Conservation (phyloP, 2,329 filamentous ascomycete species). For the Metarhizium humberi region DNA sequence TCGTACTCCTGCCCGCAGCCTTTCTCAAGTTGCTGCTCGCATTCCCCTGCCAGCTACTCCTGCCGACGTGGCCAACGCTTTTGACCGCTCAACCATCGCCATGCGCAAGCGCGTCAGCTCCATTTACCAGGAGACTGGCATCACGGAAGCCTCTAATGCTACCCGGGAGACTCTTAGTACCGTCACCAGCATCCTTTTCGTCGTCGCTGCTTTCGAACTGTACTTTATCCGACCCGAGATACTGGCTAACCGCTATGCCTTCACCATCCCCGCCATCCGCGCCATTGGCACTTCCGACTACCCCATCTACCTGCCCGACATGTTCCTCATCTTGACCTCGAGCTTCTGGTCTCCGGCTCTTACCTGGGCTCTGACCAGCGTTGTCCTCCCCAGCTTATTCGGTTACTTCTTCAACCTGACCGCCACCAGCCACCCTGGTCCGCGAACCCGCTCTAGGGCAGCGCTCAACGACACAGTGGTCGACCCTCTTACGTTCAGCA, state of each 20-base stretch:
- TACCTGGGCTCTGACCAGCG: slow-evolving; percentile 66
- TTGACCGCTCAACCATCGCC: slow-evolving; percentile 61
- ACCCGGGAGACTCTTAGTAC: slow-evolving; percentile 64
- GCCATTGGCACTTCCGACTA: slow-evolving; percentile 47
- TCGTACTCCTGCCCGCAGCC: slow-evolving; percentile 40
- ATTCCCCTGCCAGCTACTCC: slow-evolving; percentile 75
- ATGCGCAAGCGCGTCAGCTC: slow-evolving; percentile 57
- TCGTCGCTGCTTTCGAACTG: slow-evolving; percentile 61
- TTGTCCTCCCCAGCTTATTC: slow-evolving; percentile 58
- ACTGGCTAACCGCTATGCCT: slow-evolving; percentile 61
- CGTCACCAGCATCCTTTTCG: slow-evolving; percentile 60
- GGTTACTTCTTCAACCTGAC: slow-evolving; percentile 92
- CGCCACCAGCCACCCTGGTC: slow-evolving; percentile 32
- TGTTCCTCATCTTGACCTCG: slow-evolving; percentile 66
- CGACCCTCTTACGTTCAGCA: slow-evolving; percentile 85
- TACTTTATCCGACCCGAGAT: slow-evolving; percentile 60
- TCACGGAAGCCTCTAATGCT: slow-evolving; percentile 55
- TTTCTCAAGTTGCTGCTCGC: slow-evolving; percentile 45
- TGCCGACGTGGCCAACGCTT: slow-evolving; percentile 63
- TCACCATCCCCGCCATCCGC: slow-evolving; percentile 57
- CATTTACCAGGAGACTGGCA: slow-evolving; percentile 55
- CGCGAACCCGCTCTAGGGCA: slow-evolving; percentile 32
- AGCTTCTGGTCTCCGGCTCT: slow-evolving; percentile 78
- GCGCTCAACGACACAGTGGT: slow-evolving; percentile 47
- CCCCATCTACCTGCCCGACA: slow-evolving; percentile 64